phyloP scores from a whole-genome alignment of 2,329 filamentous ascomycete species.

The Beauveria pseudobassiana region DNA sequence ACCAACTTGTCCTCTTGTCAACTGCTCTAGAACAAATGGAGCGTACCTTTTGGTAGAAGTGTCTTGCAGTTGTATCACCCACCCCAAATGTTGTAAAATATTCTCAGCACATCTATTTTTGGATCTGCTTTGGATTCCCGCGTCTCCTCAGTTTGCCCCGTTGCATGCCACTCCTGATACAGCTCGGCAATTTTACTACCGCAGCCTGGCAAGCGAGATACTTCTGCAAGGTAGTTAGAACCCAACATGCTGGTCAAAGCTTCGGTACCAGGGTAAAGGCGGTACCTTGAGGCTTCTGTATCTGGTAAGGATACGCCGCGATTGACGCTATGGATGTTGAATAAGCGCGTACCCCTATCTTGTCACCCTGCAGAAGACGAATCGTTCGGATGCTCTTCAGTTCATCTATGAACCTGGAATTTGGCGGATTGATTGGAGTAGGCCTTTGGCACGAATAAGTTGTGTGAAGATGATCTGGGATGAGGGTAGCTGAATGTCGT shows the following conservation, averaged over 20 bases:
- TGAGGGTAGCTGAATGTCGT: slow-evolving; percentile 58
- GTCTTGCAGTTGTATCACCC: slow-evolving; percentile 68
- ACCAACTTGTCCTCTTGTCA: background rate
- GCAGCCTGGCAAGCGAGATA: slow-evolving; percentile 65
- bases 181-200: slow-evolving; percentile 70
- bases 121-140: slow-evolving; percentile 56
- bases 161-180: slow-evolving; percentile 64
- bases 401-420: slow-evolving; percentile 65
- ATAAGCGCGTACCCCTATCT: slow-evolving; percentile 78
- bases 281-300: slow-evolving; percentile 35
- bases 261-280: background rate
- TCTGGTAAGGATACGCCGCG: slow-evolving; percentile 63
- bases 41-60: slow-evolving; percentile 62
- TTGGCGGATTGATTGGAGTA: slow-evolving; percentile 62
- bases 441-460: slow-evolving; percentile 74
- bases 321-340: slow-evolving; percentile 78
- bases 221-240: slow-evolving; percentile 27
- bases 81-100: slow-evolving; percentile 88
- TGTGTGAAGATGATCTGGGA: slow-evolving; percentile 58
- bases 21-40: background rate
- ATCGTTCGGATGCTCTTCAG: slow-evolving; percentile 67
- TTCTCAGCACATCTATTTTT: slow-evolving; percentile 53
- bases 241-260: background rate
- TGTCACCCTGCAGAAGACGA: slow-evolving; percentile 64
- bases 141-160: slow-evolving; percentile 55